Percentiles rank a stretch among this genome's conserved stretches.
Conservation (phyloP, 2,329 filamentous ascomycete genomes). For the Arachnopeziza araneosa region DNA sequence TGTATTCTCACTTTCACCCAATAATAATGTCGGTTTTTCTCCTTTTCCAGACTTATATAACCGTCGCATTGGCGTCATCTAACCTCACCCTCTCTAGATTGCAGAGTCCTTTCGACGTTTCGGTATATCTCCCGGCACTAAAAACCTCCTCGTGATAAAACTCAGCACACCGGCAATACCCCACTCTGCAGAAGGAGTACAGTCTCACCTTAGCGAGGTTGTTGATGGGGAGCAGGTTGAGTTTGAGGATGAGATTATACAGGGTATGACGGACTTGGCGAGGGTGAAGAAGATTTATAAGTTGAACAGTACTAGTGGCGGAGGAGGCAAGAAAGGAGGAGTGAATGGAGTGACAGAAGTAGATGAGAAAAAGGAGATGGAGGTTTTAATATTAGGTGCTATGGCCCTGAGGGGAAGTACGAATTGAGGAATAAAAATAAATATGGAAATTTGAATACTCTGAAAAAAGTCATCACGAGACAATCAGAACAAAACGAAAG, state of each 20-base stretch:
- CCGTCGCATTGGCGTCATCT: not conserved
- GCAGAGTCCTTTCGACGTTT: constrained; percentile 86
- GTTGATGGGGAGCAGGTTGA: constrained; percentile 56
- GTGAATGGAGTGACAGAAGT: constrained; percentile 28
- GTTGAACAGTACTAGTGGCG: constrained; percentile 53
- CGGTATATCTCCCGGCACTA: constrained; percentile 68
- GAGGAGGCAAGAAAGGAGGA: constrained; percentile 16
- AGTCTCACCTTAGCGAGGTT: constrained; percentile 52
- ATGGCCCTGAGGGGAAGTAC: constrained; percentile 67
- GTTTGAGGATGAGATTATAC: constrained; percentile 60
- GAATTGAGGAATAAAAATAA: constrained; percentile 14
- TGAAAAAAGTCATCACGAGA: too few relatives aligned
- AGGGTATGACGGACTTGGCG: constrained; percentile 53
- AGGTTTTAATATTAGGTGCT: constrained; percentile 63
- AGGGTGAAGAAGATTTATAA: constrained; percentile 85
- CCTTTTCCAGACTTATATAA: not conserved
- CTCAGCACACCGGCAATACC: constrained; percentile 50
- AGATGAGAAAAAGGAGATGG: constrained; percentile 48
- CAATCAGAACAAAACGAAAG: too few relatives aligned
- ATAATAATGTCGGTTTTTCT: constrained; percentile 43
- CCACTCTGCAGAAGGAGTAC: constrained; percentile 43
- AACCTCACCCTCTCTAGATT: constrained; percentile 51
- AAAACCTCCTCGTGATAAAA: constrained; percentile 74
- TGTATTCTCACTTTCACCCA: constrained; percentile 48
- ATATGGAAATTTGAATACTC: too few relatives aligned